Conservation (phyloP, 345 rosid species). For the Eucalyptus caleyi region DNA sequence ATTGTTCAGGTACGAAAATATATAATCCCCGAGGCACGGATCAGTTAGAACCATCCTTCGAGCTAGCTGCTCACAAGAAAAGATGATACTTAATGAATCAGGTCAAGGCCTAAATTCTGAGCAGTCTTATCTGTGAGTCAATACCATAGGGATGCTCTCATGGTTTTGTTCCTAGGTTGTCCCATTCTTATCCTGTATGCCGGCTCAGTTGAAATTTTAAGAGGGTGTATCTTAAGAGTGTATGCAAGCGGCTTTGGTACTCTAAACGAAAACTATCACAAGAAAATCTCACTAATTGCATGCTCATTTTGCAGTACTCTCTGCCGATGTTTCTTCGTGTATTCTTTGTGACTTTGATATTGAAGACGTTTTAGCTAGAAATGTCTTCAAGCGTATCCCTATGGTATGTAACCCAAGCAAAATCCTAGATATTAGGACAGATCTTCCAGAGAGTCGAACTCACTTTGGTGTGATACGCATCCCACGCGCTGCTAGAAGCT, state of each 20-base stretch:
- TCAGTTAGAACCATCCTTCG: neutral
- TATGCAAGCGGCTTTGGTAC: neutral
- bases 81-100: neutral
- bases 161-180: neutral
- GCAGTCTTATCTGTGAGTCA: neutral
- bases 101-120: neutral
- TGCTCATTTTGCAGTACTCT: neutral
- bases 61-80: neutral
- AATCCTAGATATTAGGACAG: neutral
- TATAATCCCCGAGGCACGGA: conserved; percentile 9
- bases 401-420: neutral
- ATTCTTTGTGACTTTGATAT: neutral
- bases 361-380: neutral
- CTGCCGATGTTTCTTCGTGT: neutral
- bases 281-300: neutral
- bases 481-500: neutral
- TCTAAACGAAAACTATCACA: neutral
- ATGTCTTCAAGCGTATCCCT: neutral
- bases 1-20: conserved; percentile 7
- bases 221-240: neutral
- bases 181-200: neutral
- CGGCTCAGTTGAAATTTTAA: neutral
- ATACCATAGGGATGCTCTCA: neutral
- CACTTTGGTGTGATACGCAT: neutral
- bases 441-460: neutral